phyloP scores from a whole-genome alignment of 2,329 filamentous ascomycete genomes.

The Cordyceps javanica region DNA sequence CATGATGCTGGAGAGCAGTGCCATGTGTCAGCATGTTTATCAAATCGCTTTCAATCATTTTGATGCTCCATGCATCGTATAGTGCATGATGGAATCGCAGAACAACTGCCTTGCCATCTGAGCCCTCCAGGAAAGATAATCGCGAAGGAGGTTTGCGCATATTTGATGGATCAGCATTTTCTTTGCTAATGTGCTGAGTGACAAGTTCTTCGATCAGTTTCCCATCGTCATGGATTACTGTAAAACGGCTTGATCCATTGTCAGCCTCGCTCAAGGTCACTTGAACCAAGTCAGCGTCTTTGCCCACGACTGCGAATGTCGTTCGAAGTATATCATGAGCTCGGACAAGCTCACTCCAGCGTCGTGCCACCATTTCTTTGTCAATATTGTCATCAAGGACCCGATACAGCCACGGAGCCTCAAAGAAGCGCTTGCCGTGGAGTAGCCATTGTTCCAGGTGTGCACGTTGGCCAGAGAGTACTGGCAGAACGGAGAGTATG shows the following conservation, averaged over 20 bases:
- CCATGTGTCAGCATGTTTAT: too few relatives aligned
- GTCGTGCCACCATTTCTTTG: background rate
- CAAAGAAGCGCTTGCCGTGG: conserved; percentile 21
- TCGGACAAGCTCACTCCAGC: conserved; percentile 13
- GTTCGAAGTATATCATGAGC: conserved; percentile 13
- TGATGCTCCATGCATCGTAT: conserved; percentile 23
- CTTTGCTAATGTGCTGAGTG: too few relatives aligned
- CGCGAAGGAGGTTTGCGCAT: conserved; percentile 15
- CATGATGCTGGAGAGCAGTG: too few relatives aligned
- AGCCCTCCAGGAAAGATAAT: conserved; percentile 17
- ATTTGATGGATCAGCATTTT: conserved; percentile 15
- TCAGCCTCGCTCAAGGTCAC: conserved; percentile 9
- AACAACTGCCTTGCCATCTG: conserved; percentile 18
- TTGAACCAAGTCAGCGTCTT: conserved; percentile 6
- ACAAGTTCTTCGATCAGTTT: conserved; percentile 13
- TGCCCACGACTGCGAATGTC: conserved; percentile 11
- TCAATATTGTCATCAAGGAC: conserved; percentile 15
- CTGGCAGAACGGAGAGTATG: conserved; percentile 16
- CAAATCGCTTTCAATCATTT: conserved; percentile 19
- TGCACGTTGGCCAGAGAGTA: conserved; percentile 18
- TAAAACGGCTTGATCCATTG: background rate
- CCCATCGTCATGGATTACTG: too few relatives aligned
- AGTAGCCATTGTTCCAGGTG: conserved; percentile 19
- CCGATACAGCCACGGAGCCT: conserved; percentile 21
- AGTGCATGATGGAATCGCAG: conserved; percentile 20